Evolutionary conservation across 179 eudicot genomes (phyloP).

Genomic region (Corrigiola litoralis): DNA sequence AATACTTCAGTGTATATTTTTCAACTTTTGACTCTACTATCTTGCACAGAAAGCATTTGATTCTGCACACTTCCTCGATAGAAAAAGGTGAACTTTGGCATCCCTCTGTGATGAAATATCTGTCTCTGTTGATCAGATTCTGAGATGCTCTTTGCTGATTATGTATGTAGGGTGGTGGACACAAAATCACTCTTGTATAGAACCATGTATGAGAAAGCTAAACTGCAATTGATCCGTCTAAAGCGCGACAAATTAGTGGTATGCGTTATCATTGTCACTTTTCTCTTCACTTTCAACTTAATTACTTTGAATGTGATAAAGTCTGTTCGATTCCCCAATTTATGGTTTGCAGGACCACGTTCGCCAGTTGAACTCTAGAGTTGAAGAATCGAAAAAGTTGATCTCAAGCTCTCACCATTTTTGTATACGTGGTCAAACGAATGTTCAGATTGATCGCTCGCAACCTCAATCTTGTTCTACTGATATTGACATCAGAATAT

Average conservation of each 20-base stretch:
- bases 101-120: neutral
- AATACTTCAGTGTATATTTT: neutral
- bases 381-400: slow-evolving; percentile 49
- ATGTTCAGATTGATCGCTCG: slow-evolving; percentile 20
- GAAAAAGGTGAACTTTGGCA: slow-evolving; percentile 45
- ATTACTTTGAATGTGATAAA: neutral
- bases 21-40: slow-evolving; percentile 7
- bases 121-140: slow-evolving; percentile 8
- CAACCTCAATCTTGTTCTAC: slow-evolving; percentile 17
- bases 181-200: slow-evolving; percentile 44
- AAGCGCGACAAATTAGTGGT: slow-evolving; percentile 63
- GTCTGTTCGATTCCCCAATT: slow-evolving; percentile 8
- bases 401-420: slow-evolving; percentile 30
- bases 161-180: slow-evolving; percentile 48
- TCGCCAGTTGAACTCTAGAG: slow-evolving; percentile 39
- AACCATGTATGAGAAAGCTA: slow-evolving; percentile 51
- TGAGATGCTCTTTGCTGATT: slow-evolving; percentile 13
- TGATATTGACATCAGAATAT: slow-evolving; percentile 16
- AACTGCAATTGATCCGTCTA: slow-evolving; percentile 44
- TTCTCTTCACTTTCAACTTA: neutral
- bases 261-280: slow-evolving; percentile 16
- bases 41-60: slow-evolving; percentile 45
- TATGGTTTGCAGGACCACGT: slow-evolving; percentile 50
- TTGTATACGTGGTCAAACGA: slow-evolving; percentile 12
- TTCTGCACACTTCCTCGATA: slow-evolving; percentile 22